Conservation (phyloP, 331 rosid species). For the Telfairia occidentalis region DNA sequence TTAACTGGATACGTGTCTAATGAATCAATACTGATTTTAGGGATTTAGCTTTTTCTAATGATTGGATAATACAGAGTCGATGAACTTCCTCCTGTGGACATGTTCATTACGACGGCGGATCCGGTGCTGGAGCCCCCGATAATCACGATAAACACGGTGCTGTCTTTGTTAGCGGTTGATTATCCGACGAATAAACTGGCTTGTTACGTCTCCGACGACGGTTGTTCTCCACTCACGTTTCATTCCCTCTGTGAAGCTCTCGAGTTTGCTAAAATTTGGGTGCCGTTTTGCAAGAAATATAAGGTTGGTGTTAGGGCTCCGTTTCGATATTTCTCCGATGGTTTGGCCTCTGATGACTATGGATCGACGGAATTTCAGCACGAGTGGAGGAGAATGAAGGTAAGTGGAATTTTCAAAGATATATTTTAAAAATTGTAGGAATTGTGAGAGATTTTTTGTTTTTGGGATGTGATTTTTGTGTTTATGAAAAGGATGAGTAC, state of each 20-base stretch:
- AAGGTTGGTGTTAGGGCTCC: neutral
- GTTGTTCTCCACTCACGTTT: neutral
- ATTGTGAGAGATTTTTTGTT: neutral
- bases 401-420: neutral
- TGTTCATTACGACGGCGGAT: constrained; percentile 3
- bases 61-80: neutral
- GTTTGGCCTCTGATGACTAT: too few relatives aligned
- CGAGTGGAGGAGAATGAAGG: constrained; percentile 3
- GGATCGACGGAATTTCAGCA: neutral
- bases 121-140: constrained; percentile 6
- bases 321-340: neutral
- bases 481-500: constrained; percentile 1
- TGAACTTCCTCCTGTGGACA: neutral
- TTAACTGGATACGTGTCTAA: too few relatives aligned
- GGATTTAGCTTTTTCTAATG: too few relatives aligned
- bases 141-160: neutral
- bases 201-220: neutral
- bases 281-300: neutral
- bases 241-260: neutral
- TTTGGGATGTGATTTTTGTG: neutral
- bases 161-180: neutral
- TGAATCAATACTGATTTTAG: too few relatives aligned
- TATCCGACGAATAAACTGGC: neutral
- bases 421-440: neutral
- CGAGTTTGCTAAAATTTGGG: neutral